Evolutionary conservation across 176 grass and related monocot species (phyloP), one percentile per base, ranked within the genome.

Genomic region (Phoenix dactylifera): DNA sequence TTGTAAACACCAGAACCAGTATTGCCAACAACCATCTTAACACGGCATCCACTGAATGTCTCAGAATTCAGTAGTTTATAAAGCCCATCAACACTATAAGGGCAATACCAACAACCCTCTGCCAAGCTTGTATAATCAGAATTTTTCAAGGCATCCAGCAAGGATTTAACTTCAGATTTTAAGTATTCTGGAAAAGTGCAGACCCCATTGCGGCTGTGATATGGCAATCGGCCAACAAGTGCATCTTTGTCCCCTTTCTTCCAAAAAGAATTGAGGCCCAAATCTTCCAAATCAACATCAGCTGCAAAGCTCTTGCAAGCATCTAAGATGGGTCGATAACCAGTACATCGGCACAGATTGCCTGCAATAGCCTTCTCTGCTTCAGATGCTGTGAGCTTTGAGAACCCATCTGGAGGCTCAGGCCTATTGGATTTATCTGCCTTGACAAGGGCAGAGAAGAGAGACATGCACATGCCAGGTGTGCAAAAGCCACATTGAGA

Each of bases 401-500:
- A 86, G 57, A 89, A 89, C 9, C 86, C 86, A 50, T 52, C 71
- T 25, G 51, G 76, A 50, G 85, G 79, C 0, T 4, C 70, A 7
- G 73, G 59, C 58, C 76, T 18, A n/a, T n/a, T 18, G 7, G 3
- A 35, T 17, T 58, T 82, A 23, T 83, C 76, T 7, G 79, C 83
- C 73, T 17, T 57, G 1, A 61, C 72, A 24, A 95, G 82, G 30
- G 90, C 83, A 26, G 86, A 79, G 59, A 85, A 84, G 64, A 95
- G 74, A 24, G 90, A 95, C 90, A 95, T 95, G 66, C 90, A 95
- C 77, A 95, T 67, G 55, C 90, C 90, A 32, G 90, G 86, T 24
- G 90, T 87, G 69, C 90, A 95, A 79, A 84, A 95, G 6, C 90
- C 90, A 51, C 90, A 95, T 72, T 95, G 90, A 4, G 86, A 82